Evolutionary conservation across 306 rosid species (phyloP).

Genomic region (Vigna radiata): DNA sequence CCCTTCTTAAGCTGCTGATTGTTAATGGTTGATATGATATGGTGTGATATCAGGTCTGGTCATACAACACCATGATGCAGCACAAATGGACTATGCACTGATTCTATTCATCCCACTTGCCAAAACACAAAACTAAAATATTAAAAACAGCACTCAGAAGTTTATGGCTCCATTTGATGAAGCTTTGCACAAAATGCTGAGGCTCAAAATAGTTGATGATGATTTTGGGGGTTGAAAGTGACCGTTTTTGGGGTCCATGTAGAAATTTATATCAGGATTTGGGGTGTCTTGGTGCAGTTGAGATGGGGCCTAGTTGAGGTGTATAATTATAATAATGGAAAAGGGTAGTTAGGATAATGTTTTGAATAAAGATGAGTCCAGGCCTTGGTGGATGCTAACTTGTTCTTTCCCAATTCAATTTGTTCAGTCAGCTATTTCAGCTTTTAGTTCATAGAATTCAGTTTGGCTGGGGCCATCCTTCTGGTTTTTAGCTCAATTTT

Average conservation of each 20-base stretch:
- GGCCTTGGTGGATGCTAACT: constrained; percentile 37
- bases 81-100: constrained; percentile 29
- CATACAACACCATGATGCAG: constrained; percentile 4
- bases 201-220: constrained; percentile 47
- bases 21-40: constrained; percentile 1
- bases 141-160: background rate
- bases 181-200: constrained; percentile 24
- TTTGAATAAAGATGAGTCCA: constrained; percentile 52
- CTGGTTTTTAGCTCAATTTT: background rate
- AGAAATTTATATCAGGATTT: background rate
- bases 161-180: constrained; percentile 11
- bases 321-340: constrained; percentile 48
- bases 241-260: background rate
- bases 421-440: background rate
- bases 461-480: background rate
- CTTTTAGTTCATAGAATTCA: background rate
- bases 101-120: background rate
- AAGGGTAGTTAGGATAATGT: background rate
- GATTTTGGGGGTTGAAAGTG: background rate
- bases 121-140: background rate
- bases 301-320: constrained; percentile 43
- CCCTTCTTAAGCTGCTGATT: constrained; percentile 13
- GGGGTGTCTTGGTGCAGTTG: background rate
- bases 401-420: constrained; percentile 21
- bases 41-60: background rate